Evolutionary conservation across 306 rosid genomes (phyloP).

Genomic region (Prosopis cineraria): DNA sequence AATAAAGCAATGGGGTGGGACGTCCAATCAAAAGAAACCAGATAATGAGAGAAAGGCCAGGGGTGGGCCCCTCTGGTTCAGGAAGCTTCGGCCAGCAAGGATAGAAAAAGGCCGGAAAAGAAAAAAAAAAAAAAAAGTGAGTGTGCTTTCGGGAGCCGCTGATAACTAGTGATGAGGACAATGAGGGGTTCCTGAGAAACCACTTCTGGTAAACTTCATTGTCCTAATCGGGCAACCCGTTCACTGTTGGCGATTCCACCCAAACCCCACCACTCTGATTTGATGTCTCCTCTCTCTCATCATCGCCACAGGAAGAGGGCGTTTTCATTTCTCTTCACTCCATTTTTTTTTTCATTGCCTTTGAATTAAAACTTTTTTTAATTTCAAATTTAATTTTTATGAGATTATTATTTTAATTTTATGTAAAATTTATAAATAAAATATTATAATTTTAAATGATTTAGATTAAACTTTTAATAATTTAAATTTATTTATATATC

Average conservation of each 20-base stretch:
- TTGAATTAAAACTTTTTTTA: no score
- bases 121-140: no score
- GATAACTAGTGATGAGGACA: conserved; percentile 34
- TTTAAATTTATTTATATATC: no score
- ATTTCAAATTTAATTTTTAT: no score
- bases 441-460: no score
- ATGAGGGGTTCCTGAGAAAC: conserved; percentile 51
- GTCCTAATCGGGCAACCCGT: conserved; percentile 57
- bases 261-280: conserved; percentile 37
- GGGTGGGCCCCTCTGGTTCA: conserved; percentile 1
- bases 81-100: conserved; percentile 21
- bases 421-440: no score
- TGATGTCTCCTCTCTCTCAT: conserved; percentile 19
- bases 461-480: no score
- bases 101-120: conserved; percentile 3
- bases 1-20: conserved; percentile 13
- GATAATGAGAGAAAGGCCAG: conserved; percentile 8
- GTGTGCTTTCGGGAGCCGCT: conserved; percentile 37
- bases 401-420: no score
- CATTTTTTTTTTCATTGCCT: no score
- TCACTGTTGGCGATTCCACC: conserved; percentile 16
- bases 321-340: no score
- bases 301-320: no score
- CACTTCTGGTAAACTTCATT: conserved; percentile 40
- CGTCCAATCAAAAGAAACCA: conserved; percentile 31